phyloP scores from a whole-genome alignment of 2,329 filamentous ascomycete species.

The Phyllosticta paracitricarpa region DNA sequence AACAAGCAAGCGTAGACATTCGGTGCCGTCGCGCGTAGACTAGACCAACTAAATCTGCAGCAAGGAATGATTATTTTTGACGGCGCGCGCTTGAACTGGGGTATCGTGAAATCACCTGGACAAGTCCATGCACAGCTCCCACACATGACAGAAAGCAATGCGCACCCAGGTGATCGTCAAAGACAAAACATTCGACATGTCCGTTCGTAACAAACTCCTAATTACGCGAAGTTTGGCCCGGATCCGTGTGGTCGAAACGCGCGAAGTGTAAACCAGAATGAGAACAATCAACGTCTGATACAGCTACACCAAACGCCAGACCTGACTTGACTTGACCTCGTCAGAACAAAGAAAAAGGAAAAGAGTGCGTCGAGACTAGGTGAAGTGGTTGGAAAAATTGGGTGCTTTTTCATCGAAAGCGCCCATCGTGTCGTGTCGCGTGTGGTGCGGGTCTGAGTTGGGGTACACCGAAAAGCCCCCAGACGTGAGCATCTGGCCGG shows the following conservation, averaged over 20 bases:
- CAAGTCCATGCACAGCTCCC: background rate
- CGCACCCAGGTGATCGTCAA: background rate
- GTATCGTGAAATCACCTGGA: background rate
- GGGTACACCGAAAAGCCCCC: background rate
- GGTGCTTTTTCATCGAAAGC: constrained; percentile 8
- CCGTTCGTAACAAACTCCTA: background rate
- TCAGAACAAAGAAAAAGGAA: background rate
- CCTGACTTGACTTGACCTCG: background rate
- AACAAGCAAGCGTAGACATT: background rate
- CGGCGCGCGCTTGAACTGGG: background rate
- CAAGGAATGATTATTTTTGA: background rate
- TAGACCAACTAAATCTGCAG: background rate
- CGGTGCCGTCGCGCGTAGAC: background rate
- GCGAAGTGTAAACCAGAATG: background rate
- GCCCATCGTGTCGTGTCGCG: constrained; percentile 5
- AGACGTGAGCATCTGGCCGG: background rate
- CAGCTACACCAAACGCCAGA: background rate
- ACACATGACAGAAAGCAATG: background rate
- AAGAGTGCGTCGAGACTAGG: background rate
- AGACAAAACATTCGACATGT: background rate
- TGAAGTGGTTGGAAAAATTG: constrained; percentile 7
- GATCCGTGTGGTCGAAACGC: background rate
- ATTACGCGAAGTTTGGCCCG: background rate
- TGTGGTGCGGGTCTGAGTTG: constrained; percentile 1
- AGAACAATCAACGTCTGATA: background rate